phyloP scores from a whole-genome alignment of 2,329 filamentous ascomycete species.

The Penicillium italicum region DNA sequence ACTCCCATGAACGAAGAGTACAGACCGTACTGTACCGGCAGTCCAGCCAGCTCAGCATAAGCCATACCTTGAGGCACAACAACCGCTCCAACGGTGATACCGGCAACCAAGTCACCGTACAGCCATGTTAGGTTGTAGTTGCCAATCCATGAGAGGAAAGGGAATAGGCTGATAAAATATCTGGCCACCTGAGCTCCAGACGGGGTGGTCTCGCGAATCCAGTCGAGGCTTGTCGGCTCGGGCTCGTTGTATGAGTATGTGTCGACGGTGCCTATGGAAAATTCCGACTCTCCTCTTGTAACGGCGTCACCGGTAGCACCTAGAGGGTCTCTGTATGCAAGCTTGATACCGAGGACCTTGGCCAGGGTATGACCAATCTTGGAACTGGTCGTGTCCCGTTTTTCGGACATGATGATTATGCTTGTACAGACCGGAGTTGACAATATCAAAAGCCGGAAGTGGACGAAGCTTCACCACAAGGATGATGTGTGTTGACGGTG shows the following conservation, averaged over 20 bases:
- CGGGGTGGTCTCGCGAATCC: conserved; percentile 63
- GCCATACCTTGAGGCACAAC: conserved; percentile 98
- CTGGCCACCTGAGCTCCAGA: conserved; percentile 49
- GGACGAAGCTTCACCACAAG: neutral
- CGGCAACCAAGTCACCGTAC: conserved; percentile 81
- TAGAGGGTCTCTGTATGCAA: conserved; percentile 60
- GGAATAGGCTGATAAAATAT: conserved; percentile 74
- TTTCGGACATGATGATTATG: neutral
- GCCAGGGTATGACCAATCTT: conserved; percentile 71
- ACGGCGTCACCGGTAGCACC: conserved; percentile 58
- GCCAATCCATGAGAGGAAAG: conserved; percentile 82
- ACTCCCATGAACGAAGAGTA: conserved; percentile 97
- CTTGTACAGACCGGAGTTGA: neutral
- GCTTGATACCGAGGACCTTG: conserved; percentile 76
- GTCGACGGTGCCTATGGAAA: conserved; percentile 69
- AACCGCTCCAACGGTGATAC: conserved; percentile 71
- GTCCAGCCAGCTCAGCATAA: conserved; percentile 76
- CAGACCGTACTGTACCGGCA: conserved; percentile 79
- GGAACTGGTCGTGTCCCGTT: conserved; percentile 33
- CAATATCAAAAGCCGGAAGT: conserved; percentile 1
- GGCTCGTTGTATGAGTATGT: conserved; percentile 81
- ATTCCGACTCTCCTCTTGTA: conserved; percentile 73
- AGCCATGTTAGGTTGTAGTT: conserved; percentile 91
- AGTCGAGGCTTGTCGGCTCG: conserved; percentile 72
- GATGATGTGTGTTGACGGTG: neutral